These are phyloP conservation scores for Nemania bipapillata DNA, from an alignment of 2,329 filamentous ascomycete species.

Conservation along the genomic window DNA sequence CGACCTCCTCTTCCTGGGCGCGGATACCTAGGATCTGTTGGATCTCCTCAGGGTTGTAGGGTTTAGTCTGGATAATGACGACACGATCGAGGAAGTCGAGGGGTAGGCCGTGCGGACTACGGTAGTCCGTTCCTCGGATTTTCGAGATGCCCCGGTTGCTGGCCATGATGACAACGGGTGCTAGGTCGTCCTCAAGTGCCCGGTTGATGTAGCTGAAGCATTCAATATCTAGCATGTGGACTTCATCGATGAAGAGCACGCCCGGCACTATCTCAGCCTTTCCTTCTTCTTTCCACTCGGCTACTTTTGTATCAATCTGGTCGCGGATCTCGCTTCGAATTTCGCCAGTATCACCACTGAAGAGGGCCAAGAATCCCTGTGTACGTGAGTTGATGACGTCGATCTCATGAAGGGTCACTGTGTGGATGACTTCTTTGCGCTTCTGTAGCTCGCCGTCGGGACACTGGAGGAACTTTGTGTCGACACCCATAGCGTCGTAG, in stretches of 20 bases:
- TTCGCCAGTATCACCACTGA: conserved; percentile 97
- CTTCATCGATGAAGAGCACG: conserved; percentile 97
- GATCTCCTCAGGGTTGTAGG: conserved; percentile 85
- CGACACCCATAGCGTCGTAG: conserved; percentile 98
- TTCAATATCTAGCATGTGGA: conserved; percentile 99
- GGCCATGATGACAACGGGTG: conserved; percentile 98
- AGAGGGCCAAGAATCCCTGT: conserved; percentile 96
- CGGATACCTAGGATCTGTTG: conserved; percentile 91
- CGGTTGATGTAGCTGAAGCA: conserved; percentile 99
- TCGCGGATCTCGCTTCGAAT: conserved; percentile 96
- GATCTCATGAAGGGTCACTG: conserved; percentile 96
- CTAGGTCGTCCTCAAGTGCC: conserved; percentile 91
- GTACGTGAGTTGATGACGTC: conserved; percentile 99
- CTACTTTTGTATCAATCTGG: conserved; percentile 99
- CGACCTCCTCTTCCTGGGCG: conserved; percentile 94
- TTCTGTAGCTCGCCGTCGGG: conserved; percentile 97
- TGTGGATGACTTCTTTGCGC: conserved; percentile 96
- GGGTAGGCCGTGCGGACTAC: conserved; percentile 90
- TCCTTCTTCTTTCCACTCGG: conserved; percentile 98
- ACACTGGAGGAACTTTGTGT: conserved; percentile 97
- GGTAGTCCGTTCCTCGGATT: conserved; percentile 93
- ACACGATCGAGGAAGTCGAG: conserved; percentile 96
- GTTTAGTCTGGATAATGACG: conserved; percentile 92
- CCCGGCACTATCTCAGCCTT: conserved; percentile 98
- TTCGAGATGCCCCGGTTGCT: conserved; percentile 92